Evolutionary conservation across 768 basidiomycete species (phyloP).

Genomic region (Termitomyces bulborhizus): DNA sequence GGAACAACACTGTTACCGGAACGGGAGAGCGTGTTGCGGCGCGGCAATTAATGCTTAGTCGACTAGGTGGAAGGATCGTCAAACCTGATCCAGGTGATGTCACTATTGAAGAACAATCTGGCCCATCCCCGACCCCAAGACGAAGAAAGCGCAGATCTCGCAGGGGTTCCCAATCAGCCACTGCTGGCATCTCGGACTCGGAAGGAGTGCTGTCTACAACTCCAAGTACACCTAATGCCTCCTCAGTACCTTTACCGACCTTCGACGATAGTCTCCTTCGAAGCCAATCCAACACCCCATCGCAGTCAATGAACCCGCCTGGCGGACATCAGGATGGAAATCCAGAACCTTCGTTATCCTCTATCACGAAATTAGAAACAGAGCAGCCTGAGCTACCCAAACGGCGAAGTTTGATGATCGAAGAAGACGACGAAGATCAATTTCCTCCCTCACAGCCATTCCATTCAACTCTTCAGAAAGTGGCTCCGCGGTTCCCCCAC

Average conservation of each 20-base stretch:
- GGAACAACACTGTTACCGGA: slow-evolving; percentile 81
- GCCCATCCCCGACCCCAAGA: slow-evolving; percentile 43
- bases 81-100: slow-evolving; percentile 59
- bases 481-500: slow-evolving; percentile 36
- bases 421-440: slow-evolving; percentile 62
- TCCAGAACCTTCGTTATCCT: slow-evolving; percentile 16
- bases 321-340: slow-evolving; percentile 24
- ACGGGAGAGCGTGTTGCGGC: slow-evolving; percentile 67
- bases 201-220: slow-evolving; percentile 39
- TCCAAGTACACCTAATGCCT: slow-evolving; percentile 56
- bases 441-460: slow-evolving; percentile 35
- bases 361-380: slow-evolving; percentile 18
- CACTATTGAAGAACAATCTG: slow-evolving; percentile 51
- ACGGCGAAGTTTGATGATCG: slow-evolving; percentile 61
- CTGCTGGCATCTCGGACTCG: slow-evolving; percentile 46
- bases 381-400: slow-evolving; percentile 37
- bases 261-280: slow-evolving; percentile 31
- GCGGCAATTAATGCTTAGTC: slow-evolving; percentile 59
- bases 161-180: slow-evolving; percentile 36
- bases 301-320: slow-evolving; percentile 27
- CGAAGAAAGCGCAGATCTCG: slow-evolving; percentile 54
- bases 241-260: slow-evolving; percentile 44
- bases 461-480: slow-evolving; percentile 32
- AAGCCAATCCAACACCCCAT: slow-evolving; percentile 37
- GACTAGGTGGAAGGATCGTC: slow-evolving; percentile 50